A percentile compares a stretch with the other conserved stretches of the same genome.
Evolutionary conservation across 371 early-diverging fungal species (phyloP).

Genomic region (Apophysomyces trapeziformis): DNA sequence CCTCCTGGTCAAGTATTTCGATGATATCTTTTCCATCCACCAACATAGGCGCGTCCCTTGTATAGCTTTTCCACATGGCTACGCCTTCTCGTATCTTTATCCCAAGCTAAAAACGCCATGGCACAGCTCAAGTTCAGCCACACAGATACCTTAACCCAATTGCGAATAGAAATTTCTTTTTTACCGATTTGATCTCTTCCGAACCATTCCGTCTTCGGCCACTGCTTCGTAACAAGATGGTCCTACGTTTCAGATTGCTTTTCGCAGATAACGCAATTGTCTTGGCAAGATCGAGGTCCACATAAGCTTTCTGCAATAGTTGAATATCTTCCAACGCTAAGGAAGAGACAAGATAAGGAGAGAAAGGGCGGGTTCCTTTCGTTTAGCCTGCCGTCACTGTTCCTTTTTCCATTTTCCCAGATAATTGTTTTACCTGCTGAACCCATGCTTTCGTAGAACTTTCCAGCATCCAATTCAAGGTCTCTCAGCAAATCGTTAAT

Average conservation of each 20-base stretch:
- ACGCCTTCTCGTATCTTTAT: constrained; percentile 36
- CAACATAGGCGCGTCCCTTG: constrained; percentile 31
- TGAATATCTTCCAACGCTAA: constrained; percentile 43
- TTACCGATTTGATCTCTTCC: constrained; percentile 40
- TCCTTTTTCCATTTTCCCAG: neutral
- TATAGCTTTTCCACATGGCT: constrained; percentile 35
- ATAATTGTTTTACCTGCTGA: constrained; percentile 35
- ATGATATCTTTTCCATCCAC: constrained; percentile 41
- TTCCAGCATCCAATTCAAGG: constrained; percentile 48
- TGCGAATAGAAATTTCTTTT: no score
- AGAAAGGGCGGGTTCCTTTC: no score
- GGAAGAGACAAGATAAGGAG: neutral
- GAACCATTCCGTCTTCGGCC: constrained; percentile 30
- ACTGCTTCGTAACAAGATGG: constrained; percentile 30
- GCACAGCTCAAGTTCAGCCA: constrained; percentile 7
- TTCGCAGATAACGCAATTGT: constrained; percentile 51
- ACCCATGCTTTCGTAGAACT: constrained; percentile 46
- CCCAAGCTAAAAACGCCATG: constrained; percentile 28
- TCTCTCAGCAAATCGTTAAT: constrained; percentile 46
- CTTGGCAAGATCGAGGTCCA: constrained; percentile 53
- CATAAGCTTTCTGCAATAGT: constrained; percentile 49
- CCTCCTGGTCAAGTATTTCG: constrained; percentile 25
- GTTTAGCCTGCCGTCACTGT: no score
- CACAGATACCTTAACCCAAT: neutral
- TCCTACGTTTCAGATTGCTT: constrained; percentile 49